Percentiles rank a stretch among this genome's conserved stretches.
These are phyloP conservation scores for Grosmannia clavigera DNA, from an alignment of 2,329 filamentous ascomycete species.

Conservation along the genomic window DNA sequence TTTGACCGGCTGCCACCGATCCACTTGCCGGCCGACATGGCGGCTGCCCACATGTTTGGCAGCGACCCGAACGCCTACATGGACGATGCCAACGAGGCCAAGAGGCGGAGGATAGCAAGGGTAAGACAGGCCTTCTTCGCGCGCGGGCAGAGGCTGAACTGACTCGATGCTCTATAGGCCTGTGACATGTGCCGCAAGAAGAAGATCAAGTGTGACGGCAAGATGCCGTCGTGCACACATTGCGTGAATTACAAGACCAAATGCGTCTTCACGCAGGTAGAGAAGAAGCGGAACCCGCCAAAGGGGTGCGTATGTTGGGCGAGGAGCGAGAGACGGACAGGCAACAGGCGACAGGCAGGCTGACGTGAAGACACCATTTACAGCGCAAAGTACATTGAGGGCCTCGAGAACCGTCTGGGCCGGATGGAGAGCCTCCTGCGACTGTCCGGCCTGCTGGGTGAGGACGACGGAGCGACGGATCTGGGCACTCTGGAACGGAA, in stretches of 20 bases:
- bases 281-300: conserved; percentile 95
- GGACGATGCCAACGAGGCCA: conserved; percentile 66
- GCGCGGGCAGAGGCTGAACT: background rate
- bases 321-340: background rate
- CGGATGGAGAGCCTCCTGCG: conserved; percentile 88
- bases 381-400: conserved; percentile 95
- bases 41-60: conserved; percentile 43
- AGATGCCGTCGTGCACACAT: conserved; percentile 86
- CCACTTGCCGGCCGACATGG: conserved; percentile 42
- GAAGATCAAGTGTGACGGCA: conserved; percentile 97
- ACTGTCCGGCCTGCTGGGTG: conserved; percentile 73
- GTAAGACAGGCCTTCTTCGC: conserved; percentile 36
- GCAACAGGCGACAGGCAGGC: background rate
- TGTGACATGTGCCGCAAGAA: conserved; percentile 96
- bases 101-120: conserved; percentile 77
- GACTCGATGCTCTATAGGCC: conserved; percentile 37
- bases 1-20: conserved; percentile 48
- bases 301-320: conserved; percentile 58
- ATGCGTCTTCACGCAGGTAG: conserved; percentile 92
- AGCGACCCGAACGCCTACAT: conserved; percentile 39
- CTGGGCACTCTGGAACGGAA: conserved; percentile 78
- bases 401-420: conserved; percentile 84
- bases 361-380: background rate
- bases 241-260: conserved; percentile 98
- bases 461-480: conserved; percentile 80